Evolutionary conservation across 2,329 filamentous ascomycete genomes (phyloP).

Genomic region (Epichloe uncinata): DNA sequence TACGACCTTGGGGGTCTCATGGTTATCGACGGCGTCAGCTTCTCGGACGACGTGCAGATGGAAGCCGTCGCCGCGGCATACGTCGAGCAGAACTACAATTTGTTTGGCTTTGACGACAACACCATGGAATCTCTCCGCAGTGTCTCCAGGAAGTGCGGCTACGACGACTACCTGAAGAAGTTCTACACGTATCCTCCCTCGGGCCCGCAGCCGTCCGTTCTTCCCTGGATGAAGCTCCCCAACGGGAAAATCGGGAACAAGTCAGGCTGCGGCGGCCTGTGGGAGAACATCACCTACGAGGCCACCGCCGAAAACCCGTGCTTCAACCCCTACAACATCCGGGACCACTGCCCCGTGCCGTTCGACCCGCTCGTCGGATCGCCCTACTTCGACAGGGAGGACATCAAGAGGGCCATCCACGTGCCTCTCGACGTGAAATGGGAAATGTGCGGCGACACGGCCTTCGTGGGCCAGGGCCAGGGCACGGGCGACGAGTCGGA

Average conservation of each 20-base stretch:
- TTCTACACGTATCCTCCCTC: conserved; percentile 57
- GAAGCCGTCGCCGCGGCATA: conserved; percentile 41
- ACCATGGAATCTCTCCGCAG: too few relatives aligned
- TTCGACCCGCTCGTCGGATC: conserved; percentile 60
- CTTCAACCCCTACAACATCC: conserved; percentile 65
- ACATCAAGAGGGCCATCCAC: conserved; percentile 57
- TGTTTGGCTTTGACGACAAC: conserved; percentile 56
- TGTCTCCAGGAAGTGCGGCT: conserved; percentile 50
- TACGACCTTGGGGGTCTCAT: conserved; percentile 56
- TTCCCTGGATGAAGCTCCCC: conserved; percentile 26
- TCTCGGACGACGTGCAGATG: conserved; percentile 30
- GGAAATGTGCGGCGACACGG: conserved; percentile 5
- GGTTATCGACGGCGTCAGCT: conserved; percentile 59
- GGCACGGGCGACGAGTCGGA: conserved; percentile 11
- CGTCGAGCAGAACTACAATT: conserved; percentile 43
- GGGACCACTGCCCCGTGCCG: conserved; percentile 54
- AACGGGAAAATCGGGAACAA: too few relatives aligned
- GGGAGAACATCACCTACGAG: conserved; percentile 39
- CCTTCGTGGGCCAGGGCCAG: too few relatives aligned
- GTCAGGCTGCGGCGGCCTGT: too few relatives aligned
- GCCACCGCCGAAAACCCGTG: too few relatives aligned
- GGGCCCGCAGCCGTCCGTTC: conserved; percentile 38
- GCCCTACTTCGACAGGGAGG: conserved; percentile 60
- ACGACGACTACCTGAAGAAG: conserved; percentile 42
- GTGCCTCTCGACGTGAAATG: conserved; percentile 32